phyloP scores from a whole-genome alignment of 2,329 filamentous ascomycete species.

The Stenocarpella maydis region DNA sequence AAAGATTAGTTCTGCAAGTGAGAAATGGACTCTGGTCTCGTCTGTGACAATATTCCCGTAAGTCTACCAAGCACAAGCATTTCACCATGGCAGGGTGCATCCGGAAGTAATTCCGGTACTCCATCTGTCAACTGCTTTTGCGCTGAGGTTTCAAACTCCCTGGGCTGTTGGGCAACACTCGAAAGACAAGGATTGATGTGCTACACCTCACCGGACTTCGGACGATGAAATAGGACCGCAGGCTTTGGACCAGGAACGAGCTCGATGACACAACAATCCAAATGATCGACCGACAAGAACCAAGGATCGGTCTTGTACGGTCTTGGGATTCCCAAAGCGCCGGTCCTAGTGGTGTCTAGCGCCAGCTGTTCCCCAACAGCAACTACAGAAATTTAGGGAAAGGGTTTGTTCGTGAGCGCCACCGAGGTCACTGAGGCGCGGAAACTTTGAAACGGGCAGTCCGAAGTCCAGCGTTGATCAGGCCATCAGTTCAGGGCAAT shows the following conservation, averaged over 20 bases:
- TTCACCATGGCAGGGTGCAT: background rate
- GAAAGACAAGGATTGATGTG: background rate
- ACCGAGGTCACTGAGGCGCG: background rate
- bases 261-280: background rate
- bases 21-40: too few relatives aligned
- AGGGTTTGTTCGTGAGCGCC: background rate
- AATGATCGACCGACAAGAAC: background rate
- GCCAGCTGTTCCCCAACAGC: background rate
- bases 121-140: background rate
- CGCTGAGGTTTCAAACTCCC: background rate
- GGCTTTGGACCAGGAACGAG: background rate
- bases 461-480: background rate
- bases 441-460: background rate
- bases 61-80: background rate
- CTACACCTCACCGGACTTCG: too few relatives aligned
- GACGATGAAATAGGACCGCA: background rate
- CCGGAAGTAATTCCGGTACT: background rate
- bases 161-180: background rate
- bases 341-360: conserved; percentile 1
- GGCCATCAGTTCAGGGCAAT: background rate
- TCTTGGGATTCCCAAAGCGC: conserved; percentile 19
- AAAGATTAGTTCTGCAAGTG: background rate
- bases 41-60: background rate
- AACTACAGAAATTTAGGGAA: background rate
- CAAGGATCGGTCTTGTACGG: background rate